phyloP scores from a whole-genome alignment of 345 rosid genomes.

The Sonneratia caseolaris region DNA sequence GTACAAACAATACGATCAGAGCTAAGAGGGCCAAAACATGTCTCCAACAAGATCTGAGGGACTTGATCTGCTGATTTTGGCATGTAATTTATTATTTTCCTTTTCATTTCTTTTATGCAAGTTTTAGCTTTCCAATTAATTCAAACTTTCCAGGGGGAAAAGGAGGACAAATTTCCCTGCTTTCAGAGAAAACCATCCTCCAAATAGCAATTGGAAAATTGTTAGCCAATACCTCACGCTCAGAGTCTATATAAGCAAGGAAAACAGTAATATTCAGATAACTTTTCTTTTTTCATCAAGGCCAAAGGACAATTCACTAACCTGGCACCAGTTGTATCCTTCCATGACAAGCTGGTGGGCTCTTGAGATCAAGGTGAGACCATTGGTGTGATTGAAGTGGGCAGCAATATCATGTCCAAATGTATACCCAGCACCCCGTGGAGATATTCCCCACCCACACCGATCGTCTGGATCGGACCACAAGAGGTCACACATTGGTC shows the following conservation, averaged over 20 bases:
- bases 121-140: background rate
- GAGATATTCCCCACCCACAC: slow-evolving; percentile 99
- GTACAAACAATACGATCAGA: background rate
- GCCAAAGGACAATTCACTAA: slow-evolving; percentile 14
- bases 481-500: slow-evolving; percentile 95
- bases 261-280: background rate
- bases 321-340: slow-evolving; percentile 97
- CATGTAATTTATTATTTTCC: background rate
- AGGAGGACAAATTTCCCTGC: background rate
- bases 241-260: background rate
- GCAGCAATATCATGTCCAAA: slow-evolving; percentile 90
- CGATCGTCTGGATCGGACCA: slow-evolving; percentile 99
- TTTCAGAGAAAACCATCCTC: background rate
- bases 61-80: background rate
- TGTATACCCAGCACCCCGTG: slow-evolving; percentile 95
- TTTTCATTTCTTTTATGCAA: no score
- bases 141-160: background rate
- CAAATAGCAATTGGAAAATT: background rate
- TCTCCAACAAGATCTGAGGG: background rate
- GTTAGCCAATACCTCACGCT: background rate
- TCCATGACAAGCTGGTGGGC: slow-evolving; percentile 99
- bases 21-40: no score
- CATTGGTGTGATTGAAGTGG: slow-evolving; percentile 80
- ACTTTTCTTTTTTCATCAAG: background rate
- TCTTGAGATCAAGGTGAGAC: slow-evolving; percentile 75